Base-by-base conservation (phyloP, 495 filamentous ascomycete genomes). In the Trypethelium eluteriae region DNA sequence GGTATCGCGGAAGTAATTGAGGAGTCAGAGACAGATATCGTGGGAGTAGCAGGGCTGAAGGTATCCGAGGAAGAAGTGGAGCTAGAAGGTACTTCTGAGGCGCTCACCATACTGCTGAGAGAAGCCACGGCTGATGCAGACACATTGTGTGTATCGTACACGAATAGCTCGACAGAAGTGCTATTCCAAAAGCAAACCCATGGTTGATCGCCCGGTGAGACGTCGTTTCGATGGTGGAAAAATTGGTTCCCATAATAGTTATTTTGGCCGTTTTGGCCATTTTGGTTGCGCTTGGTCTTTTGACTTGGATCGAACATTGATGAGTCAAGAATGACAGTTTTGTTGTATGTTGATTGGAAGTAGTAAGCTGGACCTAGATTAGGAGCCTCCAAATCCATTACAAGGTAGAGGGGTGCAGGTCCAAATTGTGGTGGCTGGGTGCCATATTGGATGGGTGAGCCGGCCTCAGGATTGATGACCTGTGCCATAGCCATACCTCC, bases 121-220 rank as follows among this genome's bases (percentile, higher is more conserved):
- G 46, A 70, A 2, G 18, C 18, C 32, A 41, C 35, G 50, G 53
- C 41, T 66, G 34, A 62, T 35, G 64, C 69, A 36, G 57, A 70
- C 25, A 62, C 64, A 72, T 77, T 73, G 59, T 76, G 64, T 56
- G 70, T 62, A 47, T 88, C 79, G 73, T 93, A 97, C 66, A 97
- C 85, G 74, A 92, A 94, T 18, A 87, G 80, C 69, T 96, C 91
- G 59, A 97, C 78, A 57, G 85, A 81, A 0, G 92, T 96, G 4
- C 84, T 80, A 67, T 93, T 92, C 91, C 91, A 97, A 72, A 82
- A 88, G 75, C 93, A 97, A 70, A 90, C 86, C 92, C 92, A 97
- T 2, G 90, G 88, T 63, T 82, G 85, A 44, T 93, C 87, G 0
- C 86, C 86, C 2, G 79, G 76, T n/a, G 53, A 59, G 7, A 59